Percentiles rank a stretch among this genome's conserved stretches.
Evolutionary conservation across 2,329 filamentous ascomycete genomes (phyloP).

Genomic region (Colletotrichum navitas): DNA sequence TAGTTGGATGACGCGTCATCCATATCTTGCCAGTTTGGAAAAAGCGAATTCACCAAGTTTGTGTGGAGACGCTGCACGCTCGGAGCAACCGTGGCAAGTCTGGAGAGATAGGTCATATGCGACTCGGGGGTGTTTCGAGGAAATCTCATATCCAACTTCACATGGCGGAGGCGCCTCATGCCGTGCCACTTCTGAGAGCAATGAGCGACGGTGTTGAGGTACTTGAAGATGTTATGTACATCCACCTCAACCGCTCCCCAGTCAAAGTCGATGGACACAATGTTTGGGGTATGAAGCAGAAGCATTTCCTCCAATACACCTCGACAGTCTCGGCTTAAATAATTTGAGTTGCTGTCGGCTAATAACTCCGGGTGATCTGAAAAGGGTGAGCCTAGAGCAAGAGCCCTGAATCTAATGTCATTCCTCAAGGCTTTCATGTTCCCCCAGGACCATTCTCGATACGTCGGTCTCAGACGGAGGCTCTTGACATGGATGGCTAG

Average conservation of each 20-base stretch:
- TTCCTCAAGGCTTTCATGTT: no score
- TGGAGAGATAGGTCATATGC: neutral
- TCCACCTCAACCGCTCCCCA: no score
- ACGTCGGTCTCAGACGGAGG: neutral
- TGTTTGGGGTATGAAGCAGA: neutral
- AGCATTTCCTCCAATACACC: neutral
- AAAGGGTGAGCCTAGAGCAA: neutral
- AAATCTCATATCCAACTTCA: neutral
- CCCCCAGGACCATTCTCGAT: no score
- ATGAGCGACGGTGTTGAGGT: neutral
- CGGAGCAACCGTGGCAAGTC: neutral
- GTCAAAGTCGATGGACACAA: neutral
- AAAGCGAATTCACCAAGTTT: no score
- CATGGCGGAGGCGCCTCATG: neutral
- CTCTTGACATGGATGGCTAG: neutral
- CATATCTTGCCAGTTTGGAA: no score
- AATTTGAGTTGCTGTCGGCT: no score
- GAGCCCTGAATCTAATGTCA: neutral
- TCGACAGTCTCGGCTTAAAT: no score
- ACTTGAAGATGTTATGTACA: no score
- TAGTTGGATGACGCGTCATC: no score
- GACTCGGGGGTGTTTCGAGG: accelerated
- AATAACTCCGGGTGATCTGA: neutral
- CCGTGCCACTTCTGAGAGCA: neutral
- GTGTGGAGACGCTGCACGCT: neutral